Conservation (phyloP, 768 basidiomycete species). For the Boletus insuetus region DNA sequence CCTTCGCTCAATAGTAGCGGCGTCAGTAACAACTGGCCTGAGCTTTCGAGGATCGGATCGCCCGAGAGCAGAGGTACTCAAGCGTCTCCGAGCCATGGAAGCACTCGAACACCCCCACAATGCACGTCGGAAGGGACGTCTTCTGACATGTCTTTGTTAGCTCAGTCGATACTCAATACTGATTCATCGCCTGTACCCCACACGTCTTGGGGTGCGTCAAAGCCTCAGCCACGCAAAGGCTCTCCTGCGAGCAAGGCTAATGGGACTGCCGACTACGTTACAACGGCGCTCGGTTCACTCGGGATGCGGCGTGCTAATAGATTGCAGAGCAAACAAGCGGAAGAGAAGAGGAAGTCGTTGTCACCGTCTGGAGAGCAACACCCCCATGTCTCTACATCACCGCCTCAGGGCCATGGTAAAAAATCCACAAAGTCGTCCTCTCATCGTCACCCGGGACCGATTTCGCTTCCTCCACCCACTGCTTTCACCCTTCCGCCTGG, state of each 20-base stretch:
- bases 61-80: constrained; percentile 11
- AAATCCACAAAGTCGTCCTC: constrained; percentile 26
- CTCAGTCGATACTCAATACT: constrained; percentile 16
- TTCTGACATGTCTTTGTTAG: constrained; percentile 5
- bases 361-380: constrained; percentile 18
- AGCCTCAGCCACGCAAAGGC: constrained; percentile 12
- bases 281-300: constrained; percentile 26
- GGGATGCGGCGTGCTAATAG: constrained; percentile 31
- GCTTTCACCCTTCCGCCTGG: constrained; percentile 42
- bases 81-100: constrained; percentile 7
- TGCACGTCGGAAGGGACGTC: constrained; percentile 4
- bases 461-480: constrained; percentile 62
- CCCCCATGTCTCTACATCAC: constrained; percentile 5
- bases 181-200: constrained; percentile 6
- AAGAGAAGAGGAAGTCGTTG: constrained; percentile 22
- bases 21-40: constrained; percentile 4
- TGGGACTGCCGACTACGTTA: constrained; percentile 14
- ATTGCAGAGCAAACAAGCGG: constrained; percentile 17
- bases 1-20: constrained; percentile 3
- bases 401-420: constrained; percentile 13
- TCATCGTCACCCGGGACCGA: constrained; percentile 66
- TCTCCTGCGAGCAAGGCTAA: constrained; percentile 15
- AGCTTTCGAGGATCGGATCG: constrained; percentile 17
- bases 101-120: constrained; percentile 2
- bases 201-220: constrained; percentile 16